Percentiles rank a stretch among this genome's conserved stretches.
Conservation (phyloP, 2,329 filamentous ascomycete genomes). For the Epichloe scottii region DNA sequence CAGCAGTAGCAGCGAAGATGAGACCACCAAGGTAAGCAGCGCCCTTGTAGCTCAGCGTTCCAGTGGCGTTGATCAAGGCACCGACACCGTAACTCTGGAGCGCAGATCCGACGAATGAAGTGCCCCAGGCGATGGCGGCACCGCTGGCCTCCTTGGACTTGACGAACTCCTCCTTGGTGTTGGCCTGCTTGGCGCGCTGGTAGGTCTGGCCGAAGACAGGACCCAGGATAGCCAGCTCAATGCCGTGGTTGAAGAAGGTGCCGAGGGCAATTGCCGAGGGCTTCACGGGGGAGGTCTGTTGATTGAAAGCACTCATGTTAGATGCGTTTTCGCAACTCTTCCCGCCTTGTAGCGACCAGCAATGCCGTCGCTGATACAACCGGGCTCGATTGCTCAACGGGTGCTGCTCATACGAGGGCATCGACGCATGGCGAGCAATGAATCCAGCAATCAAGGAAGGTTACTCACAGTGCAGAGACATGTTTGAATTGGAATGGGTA, state of each 20-base stretch:
- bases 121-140: slow-evolving; percentile 81
- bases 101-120: slow-evolving; percentile 76
- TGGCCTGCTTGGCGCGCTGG: slow-evolving; percentile 78
- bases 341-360: not conserved
- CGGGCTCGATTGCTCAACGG: no score
- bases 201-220: slow-evolving; percentile 93
- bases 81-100: slow-evolving; percentile 83
- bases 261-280: slow-evolving; percentile 95
- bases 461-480: slow-evolving; percentile 47
- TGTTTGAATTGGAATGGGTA: slow-evolving; percentile 20
- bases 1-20: slow-evolving; percentile 84
- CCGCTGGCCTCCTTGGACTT: slow-evolving; percentile 84
- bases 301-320: not conserved
- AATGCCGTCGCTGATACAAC: not conserved
- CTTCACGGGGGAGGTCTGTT: slow-evolving; percentile 66
- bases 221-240: slow-evolving; percentile 75
- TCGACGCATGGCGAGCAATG: no score
- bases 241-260: slow-evolving; percentile 87
- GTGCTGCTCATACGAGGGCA: no score
- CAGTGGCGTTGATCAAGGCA: slow-evolving; percentile 86
- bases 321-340: not conserved
- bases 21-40: slow-evolving; percentile 84
- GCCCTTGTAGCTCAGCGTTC: slow-evolving; percentile 92
- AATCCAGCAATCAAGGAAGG: no score
- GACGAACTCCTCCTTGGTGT: slow-evolving; percentile 94